Conservation (phyloP, 768 basidiomycete genomes). For the Lentinula sp. region DNA sequence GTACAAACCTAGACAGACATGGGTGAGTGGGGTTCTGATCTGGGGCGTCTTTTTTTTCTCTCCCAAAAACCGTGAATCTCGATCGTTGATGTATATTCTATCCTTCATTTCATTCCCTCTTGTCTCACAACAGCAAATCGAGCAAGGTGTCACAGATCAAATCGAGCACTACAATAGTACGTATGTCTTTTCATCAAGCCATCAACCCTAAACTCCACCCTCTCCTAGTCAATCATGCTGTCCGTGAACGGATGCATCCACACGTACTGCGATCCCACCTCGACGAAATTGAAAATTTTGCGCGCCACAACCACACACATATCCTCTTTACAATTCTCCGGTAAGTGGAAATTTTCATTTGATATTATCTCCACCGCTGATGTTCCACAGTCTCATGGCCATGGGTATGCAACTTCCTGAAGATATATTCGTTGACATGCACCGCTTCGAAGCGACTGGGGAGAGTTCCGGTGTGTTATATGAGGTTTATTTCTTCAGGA, state of each 20-base stretch:
- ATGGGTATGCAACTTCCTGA: conserved; percentile 49
- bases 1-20: conserved; percentile 48
- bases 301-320: conserved; percentile 43
- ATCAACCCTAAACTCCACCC: neutral
- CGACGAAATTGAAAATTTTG: conserved; percentile 45
- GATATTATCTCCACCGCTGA: neutral
- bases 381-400: conserved; percentile 36
- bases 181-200: conserved; percentile 8
- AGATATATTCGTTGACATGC: conserved; percentile 42
- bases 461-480: conserved; percentile 33
- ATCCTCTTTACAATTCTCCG: conserved; percentile 44
- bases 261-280: conserved; percentile 41
- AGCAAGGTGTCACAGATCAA: conserved; percentile 57
- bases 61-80: no score
- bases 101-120: neutral
- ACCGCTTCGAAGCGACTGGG: conserved; percentile 33
- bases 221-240: conserved; percentile 41
- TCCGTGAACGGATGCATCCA: conserved; percentile 43
- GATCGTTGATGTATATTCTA: neutral
- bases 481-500: neutral
- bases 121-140: conserved; percentile 41
- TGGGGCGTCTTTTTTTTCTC: no score
- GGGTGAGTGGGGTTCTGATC: conserved; percentile 28
- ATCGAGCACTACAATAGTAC: conserved; percentile 59
- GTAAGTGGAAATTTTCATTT: conserved; percentile 14